Evolutionary conservation across 2,329 filamentous ascomycete species (phyloP).

Genomic region (Onygena corvina): DNA sequence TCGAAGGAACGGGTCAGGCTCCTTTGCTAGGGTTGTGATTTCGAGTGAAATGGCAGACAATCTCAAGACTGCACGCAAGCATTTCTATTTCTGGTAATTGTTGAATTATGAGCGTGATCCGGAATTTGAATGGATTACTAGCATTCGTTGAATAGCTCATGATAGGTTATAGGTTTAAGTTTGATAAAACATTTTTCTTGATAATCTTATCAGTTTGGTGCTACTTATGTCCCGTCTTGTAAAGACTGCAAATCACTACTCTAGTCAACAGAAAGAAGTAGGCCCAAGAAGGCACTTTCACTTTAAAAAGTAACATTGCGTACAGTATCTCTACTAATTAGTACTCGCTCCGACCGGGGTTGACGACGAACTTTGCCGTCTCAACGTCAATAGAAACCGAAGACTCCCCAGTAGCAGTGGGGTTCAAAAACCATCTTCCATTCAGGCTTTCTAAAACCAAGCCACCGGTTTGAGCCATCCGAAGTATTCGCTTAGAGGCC

Average conservation of each 20-base stretch:
- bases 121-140: not conserved
- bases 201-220: not conserved
- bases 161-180: not conserved
- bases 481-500: slow-evolving; percentile 30
- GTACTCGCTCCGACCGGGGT: too few species aligned
- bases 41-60: not conserved
- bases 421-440: slow-evolving; percentile 29
- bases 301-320: too few species aligned
- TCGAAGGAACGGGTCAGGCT: not conserved
- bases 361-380: not conserved
- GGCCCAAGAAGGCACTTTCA: too few species aligned
- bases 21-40: not conserved
- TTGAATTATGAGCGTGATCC: not conserved
- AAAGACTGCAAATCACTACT: not conserved
- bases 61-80: not conserved
- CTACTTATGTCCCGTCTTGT: not conserved
- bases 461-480: slow-evolving; percentile 30
- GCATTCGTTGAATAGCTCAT: not conserved
- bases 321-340: not conserved
- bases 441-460: slow-evolving; percentile 31
- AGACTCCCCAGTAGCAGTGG: not conserved
- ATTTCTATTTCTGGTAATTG: not conserved
- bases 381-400: not conserved
- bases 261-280: too few species aligned
- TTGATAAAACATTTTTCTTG: not conserved